Percentiles rank a stretch among this genome's conserved stretches.
Evolutionary conservation across 768 basidiomycete species (phyloP).

Genomic region (Lactarius sanguifluus): DNA sequence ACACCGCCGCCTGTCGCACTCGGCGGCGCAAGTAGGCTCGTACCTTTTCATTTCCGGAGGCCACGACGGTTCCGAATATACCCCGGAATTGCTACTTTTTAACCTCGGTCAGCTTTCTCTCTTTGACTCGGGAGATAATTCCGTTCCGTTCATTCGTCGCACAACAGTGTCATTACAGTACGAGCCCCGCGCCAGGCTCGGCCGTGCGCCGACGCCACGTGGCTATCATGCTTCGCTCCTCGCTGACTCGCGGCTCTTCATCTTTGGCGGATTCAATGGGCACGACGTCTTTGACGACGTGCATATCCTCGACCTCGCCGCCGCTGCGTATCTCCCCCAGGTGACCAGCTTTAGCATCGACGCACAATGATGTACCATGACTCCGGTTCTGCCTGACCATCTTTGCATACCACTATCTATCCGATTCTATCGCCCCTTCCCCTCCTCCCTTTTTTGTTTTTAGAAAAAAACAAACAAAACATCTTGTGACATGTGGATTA

Average conservation of each 20-base stretch:
- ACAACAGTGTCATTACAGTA: slow-evolving; percentile 76
- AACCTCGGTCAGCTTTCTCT: slow-evolving; percentile 69
- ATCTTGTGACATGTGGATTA: background rate
- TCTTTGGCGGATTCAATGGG: slow-evolving; percentile 90
- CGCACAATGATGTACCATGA: slow-evolving; percentile 29
- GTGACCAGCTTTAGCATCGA: slow-evolving; percentile 58
- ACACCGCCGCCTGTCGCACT: slow-evolving; percentile 76
- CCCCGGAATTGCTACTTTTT: slow-evolving; percentile 73
- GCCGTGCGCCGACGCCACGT: slow-evolving; percentile 67
- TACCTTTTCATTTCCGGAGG: slow-evolving; percentile 90
- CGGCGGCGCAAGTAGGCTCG: slow-evolving; percentile 86
- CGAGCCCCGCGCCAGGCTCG: slow-evolving; percentile 67
- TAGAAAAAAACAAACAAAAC: background rate
- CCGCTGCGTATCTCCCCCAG: slow-evolving; percentile 86
- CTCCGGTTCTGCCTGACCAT: background rate
- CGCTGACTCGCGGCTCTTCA: slow-evolving; percentile 80
- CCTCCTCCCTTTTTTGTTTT: background rate
- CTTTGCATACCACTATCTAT: background rate
- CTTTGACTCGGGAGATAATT: background rate
- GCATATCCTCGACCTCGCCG: slow-evolving; percentile 80
- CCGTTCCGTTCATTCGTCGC: background rate
- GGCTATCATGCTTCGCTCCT: slow-evolving; percentile 85
- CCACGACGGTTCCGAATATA: slow-evolving; percentile 78
- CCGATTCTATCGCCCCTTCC: background rate
- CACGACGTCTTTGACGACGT: slow-evolving; percentile 83